Percentiles rank a stretch among this genome's conserved stretches.
phyloP scores from a whole-genome alignment of 148 eudicot species.

The Tetragonia tetragonoides region DNA sequence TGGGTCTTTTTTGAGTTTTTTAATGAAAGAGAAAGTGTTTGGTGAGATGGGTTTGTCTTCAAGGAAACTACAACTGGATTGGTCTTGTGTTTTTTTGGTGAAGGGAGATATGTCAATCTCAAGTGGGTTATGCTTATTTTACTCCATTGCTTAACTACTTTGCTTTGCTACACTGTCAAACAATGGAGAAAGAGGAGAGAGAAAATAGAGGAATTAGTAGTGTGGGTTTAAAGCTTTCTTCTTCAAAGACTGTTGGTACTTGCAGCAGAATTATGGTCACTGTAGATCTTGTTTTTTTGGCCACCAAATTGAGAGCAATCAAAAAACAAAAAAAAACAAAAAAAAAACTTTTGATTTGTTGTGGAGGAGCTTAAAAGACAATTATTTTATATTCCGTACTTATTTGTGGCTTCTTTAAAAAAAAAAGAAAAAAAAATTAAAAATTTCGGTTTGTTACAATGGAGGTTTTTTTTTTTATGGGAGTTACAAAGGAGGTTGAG shows the following conservation, averaged over 20 bases:
- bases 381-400: neutral
- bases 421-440: too few relatives aligned
- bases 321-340: neutral
- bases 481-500: too few relatives aligned
- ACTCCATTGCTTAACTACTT: slow-evolving; percentile 28
- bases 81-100: slow-evolving; percentile 3
- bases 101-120: slow-evolving; percentile 43
- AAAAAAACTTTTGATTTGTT: neutral
- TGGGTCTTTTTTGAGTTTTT: neutral
- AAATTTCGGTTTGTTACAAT: neutral
- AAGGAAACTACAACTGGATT: slow-evolving; percentile 19
- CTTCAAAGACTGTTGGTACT: neutral
- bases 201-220: slow-evolving; percentile 6
- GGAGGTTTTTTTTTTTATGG: too few relatives aligned
- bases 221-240: slow-evolving; percentile 22
- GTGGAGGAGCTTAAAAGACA: neutral
- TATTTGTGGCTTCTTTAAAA: neutral
- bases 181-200: slow-evolving; percentile 10
- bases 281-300: neutral
- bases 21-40: slow-evolving; percentile 19
- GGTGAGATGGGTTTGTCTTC: slow-evolving; percentile 47
- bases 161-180: neutral
- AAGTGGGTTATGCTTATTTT: slow-evolving; percentile 9
- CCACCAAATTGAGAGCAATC: slow-evolving; percentile 2
- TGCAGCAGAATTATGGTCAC: neutral